Percentiles rank a stretch among this genome's conserved stretches.
phyloP scores from a whole-genome alignment of 2,329 filamentous ascomycete genomes.

The Penicillium rolfsii region DNA sequence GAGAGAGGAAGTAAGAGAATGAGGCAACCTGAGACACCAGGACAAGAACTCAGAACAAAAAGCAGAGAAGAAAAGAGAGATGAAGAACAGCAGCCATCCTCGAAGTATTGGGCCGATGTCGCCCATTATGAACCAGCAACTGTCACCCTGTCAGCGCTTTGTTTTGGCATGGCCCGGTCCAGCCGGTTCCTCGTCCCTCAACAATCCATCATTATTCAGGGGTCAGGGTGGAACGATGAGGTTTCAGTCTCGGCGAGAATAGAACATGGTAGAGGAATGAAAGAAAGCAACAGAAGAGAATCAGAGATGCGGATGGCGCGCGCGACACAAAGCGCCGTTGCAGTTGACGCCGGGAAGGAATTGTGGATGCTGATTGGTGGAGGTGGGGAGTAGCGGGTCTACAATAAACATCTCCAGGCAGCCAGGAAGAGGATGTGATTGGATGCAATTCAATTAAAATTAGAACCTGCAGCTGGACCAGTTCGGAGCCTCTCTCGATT shows the following conservation, averaged over 20 bases:
- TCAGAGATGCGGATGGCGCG: neutral
- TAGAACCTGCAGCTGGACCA: neutral
- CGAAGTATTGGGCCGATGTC: constrained; percentile 2
- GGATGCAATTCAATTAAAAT: neutral
- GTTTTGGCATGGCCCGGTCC: neutral
- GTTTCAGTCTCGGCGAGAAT: constrained; percentile 17
- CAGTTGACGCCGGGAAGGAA: constrained; percentile 13
- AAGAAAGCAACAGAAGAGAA: neutral
- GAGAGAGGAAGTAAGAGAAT: constrained; percentile 6
- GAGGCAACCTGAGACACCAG: constrained; percentile 6
- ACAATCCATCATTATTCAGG: constrained; percentile 11
- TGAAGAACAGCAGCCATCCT: neutral
- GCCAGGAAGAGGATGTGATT: neutral
- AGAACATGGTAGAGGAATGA: constrained; percentile 7
- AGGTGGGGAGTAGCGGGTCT: neutral
- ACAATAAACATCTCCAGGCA: neutral
- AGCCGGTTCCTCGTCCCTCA: neutral
- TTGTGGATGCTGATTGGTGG: constrained; percentile 6
- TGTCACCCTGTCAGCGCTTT: neutral
- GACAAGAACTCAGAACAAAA: constrained; percentile 6
- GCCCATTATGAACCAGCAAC: constrained; percentile 10
- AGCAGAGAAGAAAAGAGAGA: constrained; percentile 6
- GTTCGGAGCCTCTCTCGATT: neutral
- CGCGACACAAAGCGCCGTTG: constrained; percentile 13
- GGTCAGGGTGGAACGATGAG: constrained; percentile 16